Conservation (phyloP, 768 basidiomycete genomes). For the Suillus hirtellus region DNA sequence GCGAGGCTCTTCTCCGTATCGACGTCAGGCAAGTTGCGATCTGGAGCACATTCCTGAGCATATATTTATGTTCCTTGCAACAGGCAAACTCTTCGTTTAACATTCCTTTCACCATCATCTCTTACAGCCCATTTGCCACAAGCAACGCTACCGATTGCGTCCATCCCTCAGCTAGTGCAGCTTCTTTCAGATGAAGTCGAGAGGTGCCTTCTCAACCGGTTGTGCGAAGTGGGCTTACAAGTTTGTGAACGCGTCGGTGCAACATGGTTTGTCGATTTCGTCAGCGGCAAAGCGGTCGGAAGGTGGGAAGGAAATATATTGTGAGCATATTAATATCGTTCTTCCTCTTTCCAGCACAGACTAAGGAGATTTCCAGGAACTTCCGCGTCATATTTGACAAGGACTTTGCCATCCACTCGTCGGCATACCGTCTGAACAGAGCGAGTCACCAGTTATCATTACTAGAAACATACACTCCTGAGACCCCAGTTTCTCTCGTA, state of each 20-base stretch:
- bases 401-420: constrained; percentile 53
- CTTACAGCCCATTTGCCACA: constrained; percentile 79
- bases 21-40: constrained; percentile 53
- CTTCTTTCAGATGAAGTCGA: constrained; percentile 79
- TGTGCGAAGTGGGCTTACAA: constrained; percentile 65
- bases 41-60: background rate
- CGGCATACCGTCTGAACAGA: constrained; percentile 54
- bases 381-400: constrained; percentile 59
- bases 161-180: constrained; percentile 74
- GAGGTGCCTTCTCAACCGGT: constrained; percentile 62
- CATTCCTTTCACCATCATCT: constrained; percentile 72
- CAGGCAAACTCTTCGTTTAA: constrained; percentile 76
- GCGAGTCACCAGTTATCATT: constrained; percentile 42
- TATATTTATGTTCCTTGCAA: constrained; percentile 25
- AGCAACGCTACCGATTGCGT: constrained; percentile 71
- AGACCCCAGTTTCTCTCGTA: constrained; percentile 40
- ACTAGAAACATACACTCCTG: constrained; percentile 42
- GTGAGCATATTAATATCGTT: constrained; percentile 43
- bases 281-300: constrained; percentile 63
- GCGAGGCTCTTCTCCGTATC: constrained; percentile 73
- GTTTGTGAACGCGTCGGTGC: constrained; percentile 51
- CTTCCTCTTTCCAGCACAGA: background rate
- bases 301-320: constrained; percentile 79
- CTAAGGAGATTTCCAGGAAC: constrained; percentile 45
- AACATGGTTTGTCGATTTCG: constrained; percentile 78